Base-by-base conservation (phyloP, 306 rosid species). In the Prunus padus region DNA sequence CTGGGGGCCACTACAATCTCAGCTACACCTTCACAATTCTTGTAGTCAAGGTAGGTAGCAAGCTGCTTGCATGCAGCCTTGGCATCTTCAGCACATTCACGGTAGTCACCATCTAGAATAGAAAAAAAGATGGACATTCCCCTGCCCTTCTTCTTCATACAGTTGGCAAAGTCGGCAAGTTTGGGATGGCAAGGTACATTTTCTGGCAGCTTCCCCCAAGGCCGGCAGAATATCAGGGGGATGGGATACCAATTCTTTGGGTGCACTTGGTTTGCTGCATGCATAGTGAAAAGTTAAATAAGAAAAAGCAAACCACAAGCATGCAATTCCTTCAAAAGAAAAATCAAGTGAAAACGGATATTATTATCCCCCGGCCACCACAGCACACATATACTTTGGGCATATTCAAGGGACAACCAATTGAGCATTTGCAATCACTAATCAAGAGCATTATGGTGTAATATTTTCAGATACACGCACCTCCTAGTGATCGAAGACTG, bases 201-300 rank as follows among this genome's bases (percentile, higher is more conserved):
- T 81, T 96, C 99, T 22, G 99, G 99, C 82, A 96, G 87, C 84
- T 87, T 90, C 11, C 99, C 99, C 99, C 99, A 96, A 19, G 99
- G 99, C 71, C 98, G 93, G 89, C 99, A 96, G 84, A 92, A 96
- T 80, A 96, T 81, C 57, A 96, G 73, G 42, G 99, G 99, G 71
- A 96, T 96, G 49, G 99, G 99, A 80, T 96, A 96, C 99, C 99
- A 96, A 83, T 96, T 96, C 86, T 96, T 96, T 47, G 99, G 99
- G 88, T 96, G 99, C 72, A 96, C 99, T 76, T 92, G 97, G 86
- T 54, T 92, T 69, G 98, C 99, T 96, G 88, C 87, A 86, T 84
- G 74, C 46, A 60, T 31, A 73, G 78, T 42, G 3, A 64, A 28
- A 77, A 44, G 15, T 49, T 65, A 74, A 71, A 5, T 76, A 71